These are phyloP conservation scores for Zymoseptoria brevis DNA, from an alignment of 2,329 filamentous ascomycete species.

Conservation along the genomic window DNA sequence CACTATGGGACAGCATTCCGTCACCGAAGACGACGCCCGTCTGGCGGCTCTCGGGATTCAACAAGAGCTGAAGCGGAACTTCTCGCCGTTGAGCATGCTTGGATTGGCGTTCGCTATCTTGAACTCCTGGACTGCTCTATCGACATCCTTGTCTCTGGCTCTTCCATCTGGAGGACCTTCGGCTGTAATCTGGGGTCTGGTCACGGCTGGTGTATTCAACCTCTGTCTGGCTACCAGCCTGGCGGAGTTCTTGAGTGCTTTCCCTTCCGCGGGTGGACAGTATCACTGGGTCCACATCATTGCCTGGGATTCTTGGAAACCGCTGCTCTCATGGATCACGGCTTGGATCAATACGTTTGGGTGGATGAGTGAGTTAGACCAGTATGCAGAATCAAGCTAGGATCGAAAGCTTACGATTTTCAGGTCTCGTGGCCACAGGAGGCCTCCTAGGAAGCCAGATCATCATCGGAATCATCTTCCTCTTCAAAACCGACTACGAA, in stretches of 20 bases:
- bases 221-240: constrained; percentile 60
- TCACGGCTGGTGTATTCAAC: constrained; percentile 56
- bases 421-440: constrained; percentile 57
- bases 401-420: background rate
- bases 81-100: constrained; percentile 49
- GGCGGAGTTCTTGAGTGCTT: constrained; percentile 56
- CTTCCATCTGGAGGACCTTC: constrained; percentile 64
- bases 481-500: constrained; percentile 53
- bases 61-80: constrained; percentile 51
- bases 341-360: constrained; percentile 68
- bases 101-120: constrained; percentile 56
- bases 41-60: constrained; percentile 51
- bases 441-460: constrained; percentile 61
- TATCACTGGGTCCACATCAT: constrained; percentile 67
- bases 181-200: constrained; percentile 63
- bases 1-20: constrained; percentile 3
- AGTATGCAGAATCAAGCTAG: background rate
- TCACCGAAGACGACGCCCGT: constrained; percentile 40
- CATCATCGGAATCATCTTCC: constrained; percentile 55
- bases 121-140: constrained; percentile 56
- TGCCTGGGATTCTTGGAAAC: constrained; percentile 52
- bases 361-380: constrained; percentile 45
- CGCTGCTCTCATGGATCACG: constrained; percentile 59
- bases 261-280: constrained; percentile 44
- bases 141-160: constrained; percentile 50